Evolutionary conservation across 179 eudicot species (phyloP), one percentile per base, ranked within the genome.

Genomic region (Vitellaria paradoxa): DNA sequence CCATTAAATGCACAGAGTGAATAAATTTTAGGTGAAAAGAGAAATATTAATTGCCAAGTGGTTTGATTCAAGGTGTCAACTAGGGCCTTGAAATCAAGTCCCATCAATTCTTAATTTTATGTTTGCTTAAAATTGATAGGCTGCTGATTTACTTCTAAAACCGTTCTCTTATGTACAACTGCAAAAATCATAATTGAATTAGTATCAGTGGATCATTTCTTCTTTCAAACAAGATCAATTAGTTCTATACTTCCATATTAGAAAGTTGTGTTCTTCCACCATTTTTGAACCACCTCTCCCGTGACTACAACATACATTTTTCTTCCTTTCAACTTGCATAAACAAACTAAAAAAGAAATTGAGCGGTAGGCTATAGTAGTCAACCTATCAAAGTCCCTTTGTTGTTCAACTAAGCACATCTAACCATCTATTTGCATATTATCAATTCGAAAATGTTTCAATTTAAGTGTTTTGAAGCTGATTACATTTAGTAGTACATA

Each of bases 301-400:
- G 15, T 65, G 11, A 65, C 23, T 3, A 11, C 20, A 37, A 20
- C 40, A 65, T 37, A 26, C 68, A 30, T 30, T 65, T 53, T 53
- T 53, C 37, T 30, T 9, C 45, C 69, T 65, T 65, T 65, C 21
- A 30, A 65, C 49, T 65, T 65, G 49, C 37, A 65, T 65, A 65
- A 30, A 14, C 40, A 47, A 13, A 15, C 9, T 7, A 7, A 30
- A 65, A 40, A 65, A 37, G 49, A 17, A 37, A 65, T 65, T 30
- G 9, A 18, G 15, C 3, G 45, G n/a, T 13, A 0, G 37, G 68
- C 46, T 30, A 12, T 9, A 37, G 65, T 2, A 15, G 49, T 65
- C 71, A 67, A 67, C 14, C 71, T 67, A 45, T 67, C 26, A 67
- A 64, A 64, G 68, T 42, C 68, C 46, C 18, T 68, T 68, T 53